Conservation (phyloP, 805 yeast species). For the Ogataea nonfermentans region DNA sequence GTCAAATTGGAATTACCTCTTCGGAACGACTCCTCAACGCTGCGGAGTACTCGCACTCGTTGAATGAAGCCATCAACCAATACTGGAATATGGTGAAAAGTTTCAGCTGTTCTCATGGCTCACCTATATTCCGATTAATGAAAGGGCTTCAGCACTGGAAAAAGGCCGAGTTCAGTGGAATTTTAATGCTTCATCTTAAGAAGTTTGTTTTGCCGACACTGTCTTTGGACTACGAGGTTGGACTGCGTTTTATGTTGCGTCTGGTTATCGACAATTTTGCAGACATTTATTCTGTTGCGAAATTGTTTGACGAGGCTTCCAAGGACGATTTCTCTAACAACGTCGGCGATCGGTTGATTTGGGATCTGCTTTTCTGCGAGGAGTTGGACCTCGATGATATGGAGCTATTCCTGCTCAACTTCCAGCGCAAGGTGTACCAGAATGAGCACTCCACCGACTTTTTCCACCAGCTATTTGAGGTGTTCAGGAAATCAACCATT, state of each 20-base stretch:
- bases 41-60: constrained; percentile 32
- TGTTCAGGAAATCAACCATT: constrained; percentile 9
- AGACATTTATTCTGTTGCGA: constrained; percentile 34
- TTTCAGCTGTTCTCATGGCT: constrained; percentile 13
- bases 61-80: constrained; percentile 25
- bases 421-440: constrained; percentile 18
- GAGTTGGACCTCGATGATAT: constrained; percentile 17
- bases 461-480: constrained; percentile 17
- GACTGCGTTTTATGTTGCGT: constrained; percentile 37
- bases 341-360: constrained; percentile 20
- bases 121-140: constrained; percentile 18
- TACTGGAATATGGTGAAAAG: constrained; percentile 29
- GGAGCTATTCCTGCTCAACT: constrained; percentile 19
- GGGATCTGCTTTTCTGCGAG: constrained; percentile 28
- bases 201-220: constrained; percentile 32
- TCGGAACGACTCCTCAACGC: constrained; percentile 30
- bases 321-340: constrained; percentile 21
- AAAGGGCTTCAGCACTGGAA: constrained; percentile 39
- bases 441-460: constrained; percentile 17
- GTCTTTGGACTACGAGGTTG: constrained; percentile 35
- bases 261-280: constrained; percentile 39
- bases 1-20: constrained; percentile 27
- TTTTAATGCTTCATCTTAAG: constrained; percentile 26
- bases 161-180: constrained; percentile 30
- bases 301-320: constrained; percentile 24